phyloP scores from a whole-genome alignment of 768 basidiomycete genomes.

The Calocybe cyanea region DNA sequence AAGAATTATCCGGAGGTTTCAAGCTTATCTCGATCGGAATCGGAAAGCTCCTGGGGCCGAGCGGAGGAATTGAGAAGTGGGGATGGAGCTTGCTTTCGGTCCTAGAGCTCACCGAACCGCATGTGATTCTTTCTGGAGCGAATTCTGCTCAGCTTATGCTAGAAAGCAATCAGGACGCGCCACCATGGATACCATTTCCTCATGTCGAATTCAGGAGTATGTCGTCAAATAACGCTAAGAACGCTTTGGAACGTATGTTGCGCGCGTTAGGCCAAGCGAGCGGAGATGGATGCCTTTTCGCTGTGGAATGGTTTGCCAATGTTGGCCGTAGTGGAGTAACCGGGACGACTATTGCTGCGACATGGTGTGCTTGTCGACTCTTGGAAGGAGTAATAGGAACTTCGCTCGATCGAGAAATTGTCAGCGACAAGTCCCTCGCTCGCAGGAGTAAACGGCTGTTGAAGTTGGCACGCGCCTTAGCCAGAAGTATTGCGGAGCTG shows the following conservation, averaged over 20 bases:
- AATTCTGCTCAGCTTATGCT: constrained; percentile 55
- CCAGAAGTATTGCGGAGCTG: constrained; percentile 60
- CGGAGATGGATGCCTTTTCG: constrained; percentile 65
- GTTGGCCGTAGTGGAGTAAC: constrained; percentile 44
- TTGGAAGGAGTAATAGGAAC: constrained; percentile 66
- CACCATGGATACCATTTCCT: constrained; percentile 49
- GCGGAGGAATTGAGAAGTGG: constrained; percentile 88
- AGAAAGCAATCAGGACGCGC: constrained; percentile 41
- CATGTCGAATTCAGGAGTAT: constrained; percentile 54
- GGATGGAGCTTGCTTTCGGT: constrained; percentile 82
- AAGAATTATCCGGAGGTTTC: constrained; percentile 22
- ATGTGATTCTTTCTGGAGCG: constrained; percentile 40
- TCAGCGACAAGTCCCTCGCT: constrained; percentile 11
- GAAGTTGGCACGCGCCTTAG: constrained; percentile 61
- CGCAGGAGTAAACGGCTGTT: constrained; percentile 49
- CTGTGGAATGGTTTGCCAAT: constrained; percentile 80
- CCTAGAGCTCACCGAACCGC: constrained; percentile 67
- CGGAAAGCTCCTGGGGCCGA: constrained; percentile 70
- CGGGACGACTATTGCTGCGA: constrained; percentile 55
- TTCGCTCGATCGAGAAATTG: constrained; percentile 30
- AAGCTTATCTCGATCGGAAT: constrained; percentile 49
- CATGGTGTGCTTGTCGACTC: constrained; percentile 81
- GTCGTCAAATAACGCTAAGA: constrained; percentile 44
- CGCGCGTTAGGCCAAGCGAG: constrained; percentile 64
- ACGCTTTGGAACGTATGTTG: constrained; percentile 68